Base-by-base conservation (phyloP, 78 protist genomes). In the Speleostelium caveatum region DNA sequence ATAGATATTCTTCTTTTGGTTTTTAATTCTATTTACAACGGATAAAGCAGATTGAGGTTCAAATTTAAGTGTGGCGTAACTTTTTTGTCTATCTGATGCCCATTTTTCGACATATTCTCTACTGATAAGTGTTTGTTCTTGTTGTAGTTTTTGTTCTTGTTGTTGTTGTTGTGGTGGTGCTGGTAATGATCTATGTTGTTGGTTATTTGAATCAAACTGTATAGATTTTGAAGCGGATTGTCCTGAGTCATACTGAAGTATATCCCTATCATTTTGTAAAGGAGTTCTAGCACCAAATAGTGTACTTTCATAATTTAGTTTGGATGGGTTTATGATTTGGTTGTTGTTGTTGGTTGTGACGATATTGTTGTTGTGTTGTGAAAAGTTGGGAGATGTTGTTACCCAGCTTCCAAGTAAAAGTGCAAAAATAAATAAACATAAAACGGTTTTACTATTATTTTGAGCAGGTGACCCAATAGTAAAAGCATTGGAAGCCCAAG, bases 401-500 rank as follows among this genome's bases (percentile, higher is more conserved):
- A 72, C 33, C 21, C 45, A 72, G 2, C 58, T 28, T 24, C 78
- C 60, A 72, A 72, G 39, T 5, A 72, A 28, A 22, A 72, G 32
- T 24, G 39, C 24, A 56, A 72, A 72, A 5, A 72, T 26, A 33
- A 72, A 41, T 12, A 72, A n/a, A 53, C 63, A 24, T 22, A 72
- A 51, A 16, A 58, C 33, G 28, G 42, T 72, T 33, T 72, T 72
- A 21, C 49, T 51, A 72, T 35, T n/a, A 35, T 51, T 51, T 51
- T 45, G 63, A 2, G 78, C 6, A 21, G 65, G 60, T 22, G 65
- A 32, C 8, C 78, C 78, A n/a, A n/a, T n/a, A n/a, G 39, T 51
- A 35, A 45, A 12, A 32, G 28, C n/a, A 22, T 16, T 58, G 24
- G 75, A 41, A 16, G 58, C 28, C 26, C 7, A 16, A 19, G 30